Percentiles rank a stretch among this genome's conserved stretches.
phyloP scores from a whole-genome alignment of 768 basidiomycete species.

The Tulasnella sp. region DNA sequence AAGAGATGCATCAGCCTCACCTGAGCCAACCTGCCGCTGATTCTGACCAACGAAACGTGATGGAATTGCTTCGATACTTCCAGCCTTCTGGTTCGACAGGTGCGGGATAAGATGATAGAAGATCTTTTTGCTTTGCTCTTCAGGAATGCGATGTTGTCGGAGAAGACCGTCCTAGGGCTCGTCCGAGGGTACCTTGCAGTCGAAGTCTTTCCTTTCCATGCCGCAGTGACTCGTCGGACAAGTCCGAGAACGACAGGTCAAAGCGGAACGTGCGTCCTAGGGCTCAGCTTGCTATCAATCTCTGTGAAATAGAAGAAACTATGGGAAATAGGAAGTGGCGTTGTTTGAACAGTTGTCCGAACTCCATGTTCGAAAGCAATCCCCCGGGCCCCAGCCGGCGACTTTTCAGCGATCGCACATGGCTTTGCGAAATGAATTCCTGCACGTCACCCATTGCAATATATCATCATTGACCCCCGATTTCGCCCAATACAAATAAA shows the following conservation, averaged over 20 bases:
- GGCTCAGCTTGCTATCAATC: background rate
- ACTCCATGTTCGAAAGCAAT: background rate
- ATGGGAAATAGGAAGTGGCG: conserved; percentile 6
- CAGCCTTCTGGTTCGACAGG: background rate
- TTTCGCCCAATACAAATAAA: background rate
- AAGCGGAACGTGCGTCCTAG: background rate
- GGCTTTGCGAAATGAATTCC: background rate
- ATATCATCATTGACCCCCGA: background rate
- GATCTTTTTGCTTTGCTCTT: background rate
- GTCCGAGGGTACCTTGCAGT: background rate
- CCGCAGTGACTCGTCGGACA: background rate
- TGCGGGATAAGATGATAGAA: background rate
- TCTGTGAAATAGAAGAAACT: conserved; percentile 2
- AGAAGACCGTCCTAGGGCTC: background rate
- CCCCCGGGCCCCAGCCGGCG: background rate
- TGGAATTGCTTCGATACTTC: background rate
- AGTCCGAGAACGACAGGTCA: background rate
- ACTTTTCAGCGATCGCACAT: background rate
- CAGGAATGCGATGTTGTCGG: conserved; percentile 12
- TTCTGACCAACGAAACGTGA: background rate
- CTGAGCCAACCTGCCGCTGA: background rate
- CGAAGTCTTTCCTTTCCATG: background rate
- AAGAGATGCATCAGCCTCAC: background rate
- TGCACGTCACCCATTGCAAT: background rate
- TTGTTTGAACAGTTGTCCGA: background rate